Evolutionary conservation across 176 grass and related monocot species (phyloP), one percentile per base, ranked within the genome.

Genomic region (Luzula sylvatica): DNA sequence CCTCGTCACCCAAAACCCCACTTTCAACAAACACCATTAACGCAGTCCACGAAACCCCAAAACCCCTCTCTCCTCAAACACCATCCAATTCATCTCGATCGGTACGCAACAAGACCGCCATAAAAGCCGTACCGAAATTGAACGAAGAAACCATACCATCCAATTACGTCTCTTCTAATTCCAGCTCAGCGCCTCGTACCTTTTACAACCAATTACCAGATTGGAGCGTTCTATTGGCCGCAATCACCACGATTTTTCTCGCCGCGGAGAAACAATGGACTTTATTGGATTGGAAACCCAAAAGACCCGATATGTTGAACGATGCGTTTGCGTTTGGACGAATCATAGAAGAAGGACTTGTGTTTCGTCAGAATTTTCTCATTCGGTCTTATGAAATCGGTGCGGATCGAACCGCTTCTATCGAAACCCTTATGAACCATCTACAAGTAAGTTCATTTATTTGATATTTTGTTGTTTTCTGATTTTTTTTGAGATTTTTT

Each of bases 391-490:
- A 98, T 63, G 93, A 98, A 69, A 92, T 98, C 29, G 93, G 93
- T 8, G 93, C 86, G 0, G 93, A 98, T 55, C 67, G 58, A 43
- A 87, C 82, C 11, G 93, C 78, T 0, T 98, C 93, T 30, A 98
- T 98, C 52, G 93, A 98, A 46, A 87, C 93, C 11, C 20, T 98
- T 35, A 98, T 98, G 93, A 98, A 98, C 46, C 93, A 98, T 87
- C 56, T 99, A 53, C 93, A 99, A 75, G 93, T 92, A 48, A 22
- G 9, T 42, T 18, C 44, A 44, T 21, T 61, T 47, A 11, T 16
- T n/a, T 15, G n/a, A 50, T 49, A 28, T 3, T 45, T 64, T 64
- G 24, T 26, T 49, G 29, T 32, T 48, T 21, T 48, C 40, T 32
- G 16, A 24, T 28, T 49, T 48, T 44, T 32, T 64, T 11, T 13